Evolutionary conservation across 345 rosid genomes (phyloP), one percentile per base, ranked within the genome.

Genomic region (Gynandropsis gynandra): DNA sequence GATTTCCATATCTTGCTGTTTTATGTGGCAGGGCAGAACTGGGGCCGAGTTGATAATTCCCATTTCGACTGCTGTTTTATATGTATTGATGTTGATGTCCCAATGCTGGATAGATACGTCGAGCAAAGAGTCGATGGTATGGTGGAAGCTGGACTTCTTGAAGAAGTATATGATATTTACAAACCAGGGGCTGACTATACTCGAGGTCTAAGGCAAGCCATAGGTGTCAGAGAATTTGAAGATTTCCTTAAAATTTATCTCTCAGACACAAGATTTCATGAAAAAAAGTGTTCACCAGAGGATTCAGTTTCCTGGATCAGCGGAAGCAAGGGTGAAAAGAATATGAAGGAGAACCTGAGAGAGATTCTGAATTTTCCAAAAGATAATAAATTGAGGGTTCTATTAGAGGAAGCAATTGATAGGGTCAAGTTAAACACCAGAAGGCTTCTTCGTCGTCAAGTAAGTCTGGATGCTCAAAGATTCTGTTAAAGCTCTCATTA

Each of bases 361-460:
- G 74, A 66, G 61, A 55, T 76, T 47, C 59, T 68, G 44, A 52
- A 42, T 52, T 72, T 68, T 42, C 38, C 76, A 17, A 37, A 15
- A 16, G 67, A 76, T 61, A 61, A 64, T 42, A 57, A 72, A 52
- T 76, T 59, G 41, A 75, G 70, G 67, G 37, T 69, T 68, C 21
- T 80, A 52, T 50, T 92, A 53, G 71, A 71, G 54, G 90, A 73
- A 58, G 90, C 97, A 17, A 74, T 85, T 66, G 84, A 72, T 62
- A 72, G 63, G 35, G 80, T 92, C 27, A 92, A 92, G 74, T 41
- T 65, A 57, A 82, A 88, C 64, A 92, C 95, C 7, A 70, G 90
- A 66, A 83, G 82, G 74, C 97, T 88, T 54, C 80, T 88, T 29
- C 97, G 83, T 42, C 82, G 81, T 41, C 97, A 92, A 74, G 98